Evolutionary conservation across 2,329 filamentous ascomycete species (phyloP), one percentile per base, ranked within the genome.

Genomic region (Myriosclerotinia curreyana): DNA sequence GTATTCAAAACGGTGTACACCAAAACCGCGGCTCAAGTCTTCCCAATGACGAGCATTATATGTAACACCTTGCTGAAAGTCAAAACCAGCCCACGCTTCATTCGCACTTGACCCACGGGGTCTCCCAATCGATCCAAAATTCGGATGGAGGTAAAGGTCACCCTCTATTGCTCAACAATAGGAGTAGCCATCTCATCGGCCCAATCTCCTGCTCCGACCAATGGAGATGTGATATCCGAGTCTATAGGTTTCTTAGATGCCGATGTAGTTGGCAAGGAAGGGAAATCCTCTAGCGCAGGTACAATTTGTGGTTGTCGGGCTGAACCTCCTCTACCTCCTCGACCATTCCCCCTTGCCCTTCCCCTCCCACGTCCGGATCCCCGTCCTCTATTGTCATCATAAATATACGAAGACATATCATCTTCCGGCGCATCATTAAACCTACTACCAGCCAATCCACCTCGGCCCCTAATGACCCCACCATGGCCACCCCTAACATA

Each of bases 141-240:
- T 40, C 15, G 17, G 22, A 28, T 25, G 3, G n/a, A 51, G 9
- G 22, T 50, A 63, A 58, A 59, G 25, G 28, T 46, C 31, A 25
- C 48, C 3, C 69, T 70, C 66, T 71, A 70, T 38, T 70, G 68
- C 34, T 71, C 71, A 22, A 70, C 71, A 22, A 70, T 62, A 8
- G 70, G 69, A 1, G 69, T 71, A 50, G 70, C 70, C 71, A 73
- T 73, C 53, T 74, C 72, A 58, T 73, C 71, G 2, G 71, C 71
- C 71, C 71, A 73, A 46, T 72, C 69, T 12, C 65, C 67, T 14
- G 65, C 64, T n/a, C 66, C 64, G 36, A 25, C 65, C 62, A 31
- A 56, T 28, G 28, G 60, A 40, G 38, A 61, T n/a, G 42, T 67
- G 56, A 36, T 62, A 62, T 52, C 65, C 64, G 36, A 65, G 2